Evolutionary conservation across 1,139 yeast genomes (phyloP).

Genomic region (Citeromyces hawaiiensis): DNA sequence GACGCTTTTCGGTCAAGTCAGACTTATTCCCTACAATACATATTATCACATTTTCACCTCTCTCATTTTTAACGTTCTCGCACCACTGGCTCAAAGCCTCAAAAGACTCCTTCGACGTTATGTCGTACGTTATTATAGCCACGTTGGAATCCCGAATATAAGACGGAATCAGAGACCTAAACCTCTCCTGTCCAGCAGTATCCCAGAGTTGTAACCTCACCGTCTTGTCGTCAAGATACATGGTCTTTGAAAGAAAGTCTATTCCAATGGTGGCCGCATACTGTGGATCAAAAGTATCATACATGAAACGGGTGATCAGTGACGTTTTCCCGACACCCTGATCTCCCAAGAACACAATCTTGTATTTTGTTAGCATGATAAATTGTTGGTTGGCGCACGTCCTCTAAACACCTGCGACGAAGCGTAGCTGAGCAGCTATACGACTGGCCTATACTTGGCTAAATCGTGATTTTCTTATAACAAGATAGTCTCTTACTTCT

Average conservation of each 20-base stretch:
- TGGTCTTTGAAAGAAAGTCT: conserved; percentile 81
- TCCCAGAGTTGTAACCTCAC: conserved; percentile 55
- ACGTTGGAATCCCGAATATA: conserved; percentile 95
- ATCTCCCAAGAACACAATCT: conserved; percentile 94
- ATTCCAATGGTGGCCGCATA: conserved; percentile 94
- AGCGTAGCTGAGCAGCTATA: too few species aligned
- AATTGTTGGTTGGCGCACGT: conserved; percentile 1
- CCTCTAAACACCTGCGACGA: neutral
- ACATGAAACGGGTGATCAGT: conserved; percentile 89
- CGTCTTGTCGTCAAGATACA: conserved; percentile 68
- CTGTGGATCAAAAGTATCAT: conserved; percentile 95
- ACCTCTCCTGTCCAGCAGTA: conserved; percentile 74
- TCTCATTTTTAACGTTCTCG: conserved; percentile 69
- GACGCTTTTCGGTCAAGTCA: conserved; percentile 58
- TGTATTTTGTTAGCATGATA: conserved; percentile 48
- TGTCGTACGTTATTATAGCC: conserved; percentile 91
- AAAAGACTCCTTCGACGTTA: conserved; percentile 75
- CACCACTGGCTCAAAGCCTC: conserved; percentile 67
- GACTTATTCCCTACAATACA: conserved; percentile 76
- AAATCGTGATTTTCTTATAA: too few species aligned
- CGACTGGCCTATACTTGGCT: too few species aligned
- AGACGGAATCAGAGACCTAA: conserved; percentile 83
- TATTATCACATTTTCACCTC: conserved; percentile 57
- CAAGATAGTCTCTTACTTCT: too few species aligned
- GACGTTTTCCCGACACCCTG: conserved; percentile 97